Base-by-base conservation (phyloP, 495 filamentous ascomycete species). In the Aspergillus asperescens region DNA sequence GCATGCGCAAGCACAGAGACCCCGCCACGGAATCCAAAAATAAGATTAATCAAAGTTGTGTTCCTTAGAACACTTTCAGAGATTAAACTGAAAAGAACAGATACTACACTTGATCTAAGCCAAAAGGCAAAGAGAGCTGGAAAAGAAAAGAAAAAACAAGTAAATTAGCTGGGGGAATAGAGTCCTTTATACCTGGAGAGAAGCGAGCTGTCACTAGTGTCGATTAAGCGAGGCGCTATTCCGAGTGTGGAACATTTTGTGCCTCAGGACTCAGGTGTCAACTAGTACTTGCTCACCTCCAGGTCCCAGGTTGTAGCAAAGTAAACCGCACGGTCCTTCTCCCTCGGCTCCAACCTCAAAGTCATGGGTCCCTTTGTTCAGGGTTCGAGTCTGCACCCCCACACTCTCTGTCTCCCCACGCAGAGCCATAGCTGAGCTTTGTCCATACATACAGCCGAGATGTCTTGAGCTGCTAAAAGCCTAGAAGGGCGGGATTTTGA, bases 1-100 rank as follows among this genome's bases (percentile, higher is more conserved):
- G 70, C 83, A 84, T 89, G 76, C 75, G 85, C 88, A 89, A 92
- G 88, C 86, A 77, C 82, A 89, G 86, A 85, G 86, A 80, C 71
- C 69, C 65, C 54, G 67, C 59, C 59, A 69, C 84, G 53, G 48
- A 57, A 46, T 70, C 59, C 77, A 79, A 88, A 89, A 88, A 90
- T 89, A 77, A 79, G 83, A 80, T 81, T 88, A 90, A 90, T 88
- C 83, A 84, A 77, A 77, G 81, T 79, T 86, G 78, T 80, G 75
- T 77, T 77, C 81, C 76, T 72, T 85, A 81, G 82, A 69, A 73
- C 66, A 76, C 75, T 80, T 81, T 80, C 78, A 81, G 78, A 80
- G 77, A 80, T 91, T 90, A 91, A 89, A 91, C 87, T 92, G 86
- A 90, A 90, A 91, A 94, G 89, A 94, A 94, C 89, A 94, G 89